phyloP scores from a whole-genome alignment of 2,329 filamentous ascomycete species.

The Sclerotinia trifoliorum region DNA sequence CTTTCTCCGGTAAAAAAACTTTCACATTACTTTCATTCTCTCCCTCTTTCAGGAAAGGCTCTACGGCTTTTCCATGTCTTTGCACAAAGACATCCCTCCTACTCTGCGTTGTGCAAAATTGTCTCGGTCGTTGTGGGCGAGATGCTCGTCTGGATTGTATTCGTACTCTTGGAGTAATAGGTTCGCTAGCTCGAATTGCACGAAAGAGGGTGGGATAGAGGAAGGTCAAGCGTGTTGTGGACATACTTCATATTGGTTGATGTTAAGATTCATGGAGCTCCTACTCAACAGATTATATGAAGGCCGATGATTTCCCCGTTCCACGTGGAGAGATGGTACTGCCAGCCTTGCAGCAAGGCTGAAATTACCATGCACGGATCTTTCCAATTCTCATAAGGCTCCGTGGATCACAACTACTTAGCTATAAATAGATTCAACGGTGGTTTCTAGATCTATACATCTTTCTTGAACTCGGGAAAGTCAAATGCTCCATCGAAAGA shows the following conservation, averaged over 20 bases:
- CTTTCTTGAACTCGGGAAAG: background rate
- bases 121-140: slow-evolving; percentile 32
- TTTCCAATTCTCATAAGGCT: background rate
- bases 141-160: slow-evolving; percentile 34
- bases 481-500: background rate
- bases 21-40: slow-evolving; percentile 34
- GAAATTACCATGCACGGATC: background rate
- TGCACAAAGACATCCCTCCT: slow-evolving; percentile 49
- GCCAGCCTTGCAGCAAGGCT: slow-evolving; percentile 16
- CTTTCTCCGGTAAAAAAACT: slow-evolving; percentile 25
- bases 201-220: slow-evolving; percentile 68
- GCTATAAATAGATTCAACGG: no score
- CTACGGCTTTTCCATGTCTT: slow-evolving; percentile 61
- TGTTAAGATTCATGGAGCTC: background rate
- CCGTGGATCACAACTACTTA: background rate
- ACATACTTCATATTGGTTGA: slow-evolving; percentile 47
- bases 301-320: background rate
- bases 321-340: background rate
- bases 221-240: slow-evolving; percentile 62
- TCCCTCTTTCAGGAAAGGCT: slow-evolving; percentile 46
- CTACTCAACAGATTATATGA: background rate
- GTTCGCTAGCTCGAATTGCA: slow-evolving; percentile 48
- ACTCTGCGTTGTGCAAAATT: slow-evolving; percentile 44
- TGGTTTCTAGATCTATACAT: no score
- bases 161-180: slow-evolving; percentile 42